Percentiles rank a stretch among this genome's conserved stretches.
Conservation (phyloP, 2,329 filamentous ascomycete species). For the Elsinoe ampelina region DNA sequence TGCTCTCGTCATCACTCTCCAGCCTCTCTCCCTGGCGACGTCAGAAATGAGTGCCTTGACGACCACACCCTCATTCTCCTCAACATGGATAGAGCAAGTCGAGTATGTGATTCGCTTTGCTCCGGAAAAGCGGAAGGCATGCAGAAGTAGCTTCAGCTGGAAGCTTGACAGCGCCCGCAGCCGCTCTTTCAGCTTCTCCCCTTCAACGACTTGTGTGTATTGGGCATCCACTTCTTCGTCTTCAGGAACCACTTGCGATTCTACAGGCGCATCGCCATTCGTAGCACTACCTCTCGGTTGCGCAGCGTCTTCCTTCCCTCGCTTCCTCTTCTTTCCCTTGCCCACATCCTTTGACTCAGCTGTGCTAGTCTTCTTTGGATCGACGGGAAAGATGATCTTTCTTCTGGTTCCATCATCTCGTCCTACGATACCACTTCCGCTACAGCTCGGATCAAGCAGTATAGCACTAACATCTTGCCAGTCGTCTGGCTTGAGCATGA, state of each 20-base stretch:
- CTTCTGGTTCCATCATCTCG: constrained; percentile 52
- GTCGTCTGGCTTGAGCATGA: constrained; percentile 60
- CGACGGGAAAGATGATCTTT: neutral
- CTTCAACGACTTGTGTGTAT: constrained; percentile 31
- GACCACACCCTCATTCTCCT: constrained; percentile 86
- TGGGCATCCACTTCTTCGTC: constrained; percentile 30
- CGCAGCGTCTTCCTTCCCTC: neutral
- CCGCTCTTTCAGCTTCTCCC: constrained; percentile 52
- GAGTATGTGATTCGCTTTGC: constrained; percentile 78
- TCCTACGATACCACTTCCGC: constrained; percentile 87
- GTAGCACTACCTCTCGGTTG: neutral
- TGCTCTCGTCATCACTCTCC: constrained; percentile 63
- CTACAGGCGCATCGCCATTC: constrained; percentile 11
- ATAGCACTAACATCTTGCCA: constrained; percentile 68
- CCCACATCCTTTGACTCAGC: constrained; percentile 12
- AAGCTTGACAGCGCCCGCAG: constrained; percentile 68
- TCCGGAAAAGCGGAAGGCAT: constrained; percentile 72
- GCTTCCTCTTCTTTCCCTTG: constrained; percentile 15
- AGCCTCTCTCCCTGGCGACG: constrained; percentile 57
- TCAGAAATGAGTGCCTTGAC: constrained; percentile 58
- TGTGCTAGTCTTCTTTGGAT: neutral
- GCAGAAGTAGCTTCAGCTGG: constrained; percentile 70
- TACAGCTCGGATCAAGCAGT: constrained; percentile 88
- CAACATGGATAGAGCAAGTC: constrained; percentile 78
- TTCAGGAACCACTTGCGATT: constrained; percentile 24